These are phyloP conservation scores for Cladophialophora chaetospira DNA, from an alignment of 2,329 filamentous ascomycete species.

Conservation along the genomic window DNA sequence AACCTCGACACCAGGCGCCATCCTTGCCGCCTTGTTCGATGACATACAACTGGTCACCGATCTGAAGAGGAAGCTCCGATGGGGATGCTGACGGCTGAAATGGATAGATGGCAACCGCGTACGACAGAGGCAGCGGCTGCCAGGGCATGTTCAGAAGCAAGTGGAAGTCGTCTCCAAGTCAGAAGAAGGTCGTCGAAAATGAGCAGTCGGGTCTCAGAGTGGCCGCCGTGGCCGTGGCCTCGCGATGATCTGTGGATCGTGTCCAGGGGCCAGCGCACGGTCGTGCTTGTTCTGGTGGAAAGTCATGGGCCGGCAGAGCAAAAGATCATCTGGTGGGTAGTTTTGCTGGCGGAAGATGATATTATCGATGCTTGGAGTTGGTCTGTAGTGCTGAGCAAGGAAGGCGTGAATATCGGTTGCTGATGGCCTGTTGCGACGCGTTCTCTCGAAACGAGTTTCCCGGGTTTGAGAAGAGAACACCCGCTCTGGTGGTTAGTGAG, in stretches of 20 bases:
- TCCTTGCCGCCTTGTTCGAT: constrained; percentile 89
- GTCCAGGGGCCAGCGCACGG: constrained; percentile 24
- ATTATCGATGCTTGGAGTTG: background rate
- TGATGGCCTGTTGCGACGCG: constrained; percentile 2
- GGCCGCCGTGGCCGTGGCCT: constrained; percentile 19
- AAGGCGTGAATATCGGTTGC: background rate
- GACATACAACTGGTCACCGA: constrained; percentile 97
- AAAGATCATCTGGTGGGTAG: background rate
- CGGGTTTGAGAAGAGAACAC: background rate
- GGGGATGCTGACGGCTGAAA: constrained; percentile 77
- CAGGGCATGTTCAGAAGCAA: constrained; percentile 71
- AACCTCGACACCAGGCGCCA: constrained; percentile 91
- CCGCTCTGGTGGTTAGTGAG: background rate
- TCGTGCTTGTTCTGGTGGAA: constrained; percentile 9
- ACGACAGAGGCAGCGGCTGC: constrained; percentile 96
- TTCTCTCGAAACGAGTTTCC: constrained; percentile 1
- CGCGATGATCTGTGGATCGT: constrained; percentile 24
- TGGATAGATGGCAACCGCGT: constrained; percentile 93
- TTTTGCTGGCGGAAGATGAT: background rate
- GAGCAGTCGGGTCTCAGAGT: constrained; percentile 13
- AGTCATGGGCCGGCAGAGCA: constrained; percentile 16
- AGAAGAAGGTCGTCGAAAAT: constrained; percentile 8
- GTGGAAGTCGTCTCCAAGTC: background rate
- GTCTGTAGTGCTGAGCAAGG: background rate
- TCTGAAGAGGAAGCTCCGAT: constrained; percentile 91